Conservation (phyloP, 805 yeast genomes). For the Ogataea thermomethanolica region DNA sequence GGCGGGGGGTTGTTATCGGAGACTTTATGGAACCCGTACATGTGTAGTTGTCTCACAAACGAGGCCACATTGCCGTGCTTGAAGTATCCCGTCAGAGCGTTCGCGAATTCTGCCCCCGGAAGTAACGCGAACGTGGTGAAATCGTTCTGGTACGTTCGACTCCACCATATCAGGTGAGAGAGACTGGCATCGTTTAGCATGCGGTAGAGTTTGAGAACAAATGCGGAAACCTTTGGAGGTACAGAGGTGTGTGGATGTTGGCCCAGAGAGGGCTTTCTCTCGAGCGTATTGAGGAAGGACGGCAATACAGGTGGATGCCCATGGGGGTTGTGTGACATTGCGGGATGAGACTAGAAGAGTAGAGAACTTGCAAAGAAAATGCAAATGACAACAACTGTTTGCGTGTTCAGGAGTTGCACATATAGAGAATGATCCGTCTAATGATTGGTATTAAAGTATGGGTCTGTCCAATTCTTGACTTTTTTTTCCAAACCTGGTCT, state of each 20-base stretch:
- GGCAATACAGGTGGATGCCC: conserved; percentile 5
- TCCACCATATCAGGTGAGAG: conserved; percentile 62
- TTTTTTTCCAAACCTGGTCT: conserved; percentile 1
- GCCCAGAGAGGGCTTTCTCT: conserved; percentile 6
- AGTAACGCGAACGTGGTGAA: conserved; percentile 57
- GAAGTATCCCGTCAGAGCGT: conserved; percentile 66
- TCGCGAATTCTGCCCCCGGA: conserved; percentile 62
- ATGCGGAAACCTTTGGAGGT: conserved; percentile 49
- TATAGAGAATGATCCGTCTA: not conserved
- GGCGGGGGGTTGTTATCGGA: conserved; percentile 39
- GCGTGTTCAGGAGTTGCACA: conserved; percentile 1
- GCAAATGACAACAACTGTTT: not conserved
- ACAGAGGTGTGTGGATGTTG: conserved; percentile 3
- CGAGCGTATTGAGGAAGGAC: conserved; percentile 1
- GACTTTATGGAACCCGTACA: conserved; percentile 93
- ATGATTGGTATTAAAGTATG: not conserved
- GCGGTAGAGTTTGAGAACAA: conserved; percentile 60
- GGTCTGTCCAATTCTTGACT: not conserved
- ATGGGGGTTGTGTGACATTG: conserved; percentile 8
- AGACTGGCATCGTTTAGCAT: conserved; percentile 58
- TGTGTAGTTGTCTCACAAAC: conserved; percentile 90
- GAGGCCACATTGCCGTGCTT: conserved; percentile 93
- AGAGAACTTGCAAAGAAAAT: not conserved
- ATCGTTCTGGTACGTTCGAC: conserved; percentile 40
- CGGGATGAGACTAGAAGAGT: not conserved